Evolutionary conservation across 345 rosid species (phyloP).

Genomic region (Garcia nutans): DNA sequence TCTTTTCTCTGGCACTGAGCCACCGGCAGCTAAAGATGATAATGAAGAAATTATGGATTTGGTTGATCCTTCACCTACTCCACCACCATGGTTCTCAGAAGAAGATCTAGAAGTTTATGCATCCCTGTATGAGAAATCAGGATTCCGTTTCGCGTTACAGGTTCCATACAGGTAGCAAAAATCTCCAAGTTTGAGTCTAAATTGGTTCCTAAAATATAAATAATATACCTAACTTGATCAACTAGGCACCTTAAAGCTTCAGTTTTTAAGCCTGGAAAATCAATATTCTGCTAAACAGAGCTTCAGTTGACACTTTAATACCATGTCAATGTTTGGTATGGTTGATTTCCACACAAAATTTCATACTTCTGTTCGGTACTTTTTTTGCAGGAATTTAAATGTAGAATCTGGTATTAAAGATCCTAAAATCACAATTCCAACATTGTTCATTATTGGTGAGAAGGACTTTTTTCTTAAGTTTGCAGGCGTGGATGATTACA

Average conservation of each 20-base stretch:
- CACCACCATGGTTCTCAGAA: slow-evolving; percentile 22
- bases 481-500: slow-evolving; percentile 30
- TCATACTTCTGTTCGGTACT: not conserved
- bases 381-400: slow-evolving; percentile 5
- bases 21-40: slow-evolving; percentile 19
- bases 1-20: slow-evolving; percentile 18
- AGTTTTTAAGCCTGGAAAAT: too few relatives aligned
- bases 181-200: too few relatives aligned
- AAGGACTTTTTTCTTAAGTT: slow-evolving; percentile 29
- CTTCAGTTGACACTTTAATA: too few relatives aligned
- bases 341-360: too few relatives aligned
- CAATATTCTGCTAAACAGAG: too few relatives aligned
- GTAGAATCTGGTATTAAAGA: slow-evolving; percentile 12
- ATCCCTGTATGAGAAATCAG: slow-evolving; percentile 29
- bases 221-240: not conserved
- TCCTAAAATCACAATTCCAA: slow-evolving; percentile 20
- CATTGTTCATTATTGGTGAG: slow-evolving; percentile 29
- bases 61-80: slow-evolving; percentile 26
- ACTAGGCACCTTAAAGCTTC: too few relatives aligned
- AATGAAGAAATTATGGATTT: slow-evolving; percentile 29
- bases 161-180: slow-evolving; percentile 29
- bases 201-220: too few relatives aligned
- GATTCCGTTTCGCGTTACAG: slow-evolving; percentile 24
- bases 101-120: slow-evolving; percentile 28
- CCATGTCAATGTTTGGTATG: too few relatives aligned